These are phyloP conservation scores for Trametes cingulata DNA, from an alignment of 768 basidiomycete species.

Conservation along the genomic window DNA sequence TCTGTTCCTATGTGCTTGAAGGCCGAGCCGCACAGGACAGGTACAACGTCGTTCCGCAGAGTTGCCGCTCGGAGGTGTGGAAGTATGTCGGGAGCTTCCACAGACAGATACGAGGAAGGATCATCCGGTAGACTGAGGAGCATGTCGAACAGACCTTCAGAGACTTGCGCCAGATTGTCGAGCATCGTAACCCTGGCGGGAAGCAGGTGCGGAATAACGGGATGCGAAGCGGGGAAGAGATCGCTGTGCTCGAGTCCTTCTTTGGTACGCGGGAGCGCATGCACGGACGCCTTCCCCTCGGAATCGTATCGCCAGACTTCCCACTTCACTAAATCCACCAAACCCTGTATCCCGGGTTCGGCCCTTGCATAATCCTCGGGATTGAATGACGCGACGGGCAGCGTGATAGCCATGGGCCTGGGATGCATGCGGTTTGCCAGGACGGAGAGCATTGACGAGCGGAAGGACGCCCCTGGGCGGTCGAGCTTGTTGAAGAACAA, in stretches of 20 bases:
- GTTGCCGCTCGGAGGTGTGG: conserved; percentile 69
- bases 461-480: conserved; percentile 81
- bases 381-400: conserved; percentile 80
- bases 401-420: conserved; percentile 64
- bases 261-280: conserved; percentile 52
- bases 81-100: conserved; percentile 54
- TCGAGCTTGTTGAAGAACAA: conserved; percentile 89
- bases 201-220: conserved; percentile 64
- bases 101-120: conserved; percentile 64
- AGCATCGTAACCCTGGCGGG: conserved; percentile 69
- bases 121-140: conserved; percentile 59
- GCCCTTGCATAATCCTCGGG: conserved; percentile 63
- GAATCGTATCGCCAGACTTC: conserved; percentile 75
- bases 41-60: conserved; percentile 63
- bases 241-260: conserved; percentile 41
- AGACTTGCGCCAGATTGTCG: conserved; percentile 79
- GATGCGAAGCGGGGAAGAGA: conserved; percentile 60
- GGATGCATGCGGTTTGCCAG: conserved; percentile 75
- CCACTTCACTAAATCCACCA: conserved; percentile 85
- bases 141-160: conserved; percentile 76
- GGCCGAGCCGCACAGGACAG: conserved; percentile 83
- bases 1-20: conserved; percentile 81
- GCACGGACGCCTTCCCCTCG: conserved; percentile 43
- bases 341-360: conserved; percentile 82
- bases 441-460: conserved; percentile 68